Percentiles rank a stretch among this genome's conserved stretches.
phyloP scores from a whole-genome alignment of 768 basidiomycete genomes.

The Boletus sensibilis region DNA sequence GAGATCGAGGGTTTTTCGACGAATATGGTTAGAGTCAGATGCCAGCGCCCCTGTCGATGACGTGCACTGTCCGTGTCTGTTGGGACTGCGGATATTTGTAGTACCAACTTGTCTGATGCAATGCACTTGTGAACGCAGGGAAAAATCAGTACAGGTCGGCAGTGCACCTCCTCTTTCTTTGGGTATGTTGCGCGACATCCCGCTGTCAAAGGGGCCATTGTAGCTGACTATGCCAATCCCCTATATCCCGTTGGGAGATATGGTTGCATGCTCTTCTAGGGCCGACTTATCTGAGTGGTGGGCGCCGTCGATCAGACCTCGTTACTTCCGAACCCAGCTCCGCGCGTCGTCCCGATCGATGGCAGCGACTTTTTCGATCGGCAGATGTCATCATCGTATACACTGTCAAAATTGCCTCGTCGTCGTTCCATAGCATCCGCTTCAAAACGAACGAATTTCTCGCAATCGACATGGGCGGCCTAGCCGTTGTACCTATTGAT shows the following conservation, averaged over 20 bases:
- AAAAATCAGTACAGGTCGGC: background rate
- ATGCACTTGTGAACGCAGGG: background rate
- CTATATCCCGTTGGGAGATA: background rate
- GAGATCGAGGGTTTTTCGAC: conserved; percentile 6
- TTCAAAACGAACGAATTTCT: background rate
- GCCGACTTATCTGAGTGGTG: background rate
- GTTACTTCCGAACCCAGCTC: conserved; percentile 17
- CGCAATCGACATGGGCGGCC: background rate
- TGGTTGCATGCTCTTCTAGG: background rate
- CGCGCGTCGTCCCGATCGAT: conserved; percentile 16
- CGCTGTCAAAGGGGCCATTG: background rate
- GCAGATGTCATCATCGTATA: conserved; percentile 15
- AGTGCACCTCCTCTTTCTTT: background rate
- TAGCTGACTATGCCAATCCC: background rate
- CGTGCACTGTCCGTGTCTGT: background rate
- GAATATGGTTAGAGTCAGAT: conserved; percentile 7
- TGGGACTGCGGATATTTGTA: conserved; percentile 5
- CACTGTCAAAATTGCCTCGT: conserved; percentile 6
- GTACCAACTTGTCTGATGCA: no score
- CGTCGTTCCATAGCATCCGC: background rate
- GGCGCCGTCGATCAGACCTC: conserved; percentile 3
- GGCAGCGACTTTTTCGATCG: conserved; percentile 21
- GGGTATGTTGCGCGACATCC: background rate
- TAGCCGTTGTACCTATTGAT: background rate
- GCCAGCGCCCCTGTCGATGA: conserved; percentile 10